Conservation (phyloP, 495 filamentous ascomycete genomes). For the Daldinia bambusicola region DNA sequence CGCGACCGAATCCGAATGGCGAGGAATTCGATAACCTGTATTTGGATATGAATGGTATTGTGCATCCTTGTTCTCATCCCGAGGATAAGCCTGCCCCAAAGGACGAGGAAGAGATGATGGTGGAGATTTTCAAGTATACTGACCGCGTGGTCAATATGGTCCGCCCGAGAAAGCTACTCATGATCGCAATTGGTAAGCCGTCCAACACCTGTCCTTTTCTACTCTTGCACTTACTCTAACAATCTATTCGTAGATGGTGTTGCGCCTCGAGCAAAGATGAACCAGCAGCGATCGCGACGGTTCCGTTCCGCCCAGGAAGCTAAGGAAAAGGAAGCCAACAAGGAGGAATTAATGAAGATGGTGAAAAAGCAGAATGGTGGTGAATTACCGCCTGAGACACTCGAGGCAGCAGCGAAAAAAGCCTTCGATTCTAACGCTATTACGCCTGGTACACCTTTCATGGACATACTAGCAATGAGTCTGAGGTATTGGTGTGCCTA, state of each 20-base stretch:
- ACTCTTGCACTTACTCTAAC: slow-evolving; percentile 53
- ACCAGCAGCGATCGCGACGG: slow-evolving; percentile 90
- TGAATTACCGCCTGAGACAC: slow-evolving; percentile 65
- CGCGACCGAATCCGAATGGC: slow-evolving; percentile 92
- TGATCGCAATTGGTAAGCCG: slow-evolving; percentile 94
- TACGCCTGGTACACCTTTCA: slow-evolving; percentile 97
- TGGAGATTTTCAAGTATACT: slow-evolving; percentile 96
- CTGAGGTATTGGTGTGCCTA: slow-evolving; percentile 95
- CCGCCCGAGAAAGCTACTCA: slow-evolving; percentile 90
- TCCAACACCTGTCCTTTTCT: not conserved
- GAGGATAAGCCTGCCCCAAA: slow-evolving; percentile 91
- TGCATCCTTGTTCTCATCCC: slow-evolving; percentile 98
- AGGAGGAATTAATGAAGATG: slow-evolving; percentile 83
- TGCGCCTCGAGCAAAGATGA: slow-evolving; percentile 95
- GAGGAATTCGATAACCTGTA: slow-evolving; percentile 98
- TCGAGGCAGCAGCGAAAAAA: slow-evolving; percentile 79
- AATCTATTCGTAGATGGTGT: slow-evolving; percentile 75
- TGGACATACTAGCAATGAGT: slow-evolving; percentile 93
- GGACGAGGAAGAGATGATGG: slow-evolving; percentile 99
- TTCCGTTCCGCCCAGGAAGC: slow-evolving; percentile 96
- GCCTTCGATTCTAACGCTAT: slow-evolving; percentile 99
- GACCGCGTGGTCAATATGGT: slow-evolving; percentile 99
- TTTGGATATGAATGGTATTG: slow-evolving; percentile 99
- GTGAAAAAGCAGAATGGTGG: slow-evolving; percentile 76
- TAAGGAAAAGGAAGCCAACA: slow-evolving; percentile 91